Conservation (phyloP, 2,329 filamentous ascomycete genomes). For the Pestalotiopsis sp. region DNA sequence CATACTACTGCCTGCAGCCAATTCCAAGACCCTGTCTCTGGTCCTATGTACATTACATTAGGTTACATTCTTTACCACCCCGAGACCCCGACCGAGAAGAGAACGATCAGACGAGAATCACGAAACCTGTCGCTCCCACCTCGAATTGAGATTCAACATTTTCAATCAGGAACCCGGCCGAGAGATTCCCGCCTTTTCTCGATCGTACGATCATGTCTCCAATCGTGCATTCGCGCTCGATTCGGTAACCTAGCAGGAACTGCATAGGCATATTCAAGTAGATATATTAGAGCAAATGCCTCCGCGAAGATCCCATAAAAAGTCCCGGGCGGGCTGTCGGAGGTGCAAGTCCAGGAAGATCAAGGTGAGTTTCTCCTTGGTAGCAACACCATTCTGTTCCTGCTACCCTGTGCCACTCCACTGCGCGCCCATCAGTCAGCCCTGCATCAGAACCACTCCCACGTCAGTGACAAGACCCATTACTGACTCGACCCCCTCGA, state of each 20-base stretch:
- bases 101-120: neutral
- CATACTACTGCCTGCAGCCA: neutral
- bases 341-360: conserved; percentile 69
- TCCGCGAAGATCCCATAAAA: conserved; percentile 67
- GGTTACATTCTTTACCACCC: neutral
- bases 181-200: neutral
- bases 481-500: neutral
- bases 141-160: neutral
- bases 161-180: neutral
- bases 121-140: neutral
- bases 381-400: neutral
- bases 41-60: neutral
- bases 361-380: conserved; percentile 50
- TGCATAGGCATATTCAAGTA: neutral
- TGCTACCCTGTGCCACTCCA: too few relatives aligned
- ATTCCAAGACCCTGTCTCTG: neutral
- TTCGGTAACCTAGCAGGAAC: conserved; percentile 9
- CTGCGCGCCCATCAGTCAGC: too few relatives aligned
- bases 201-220: conserved; percentile 8
- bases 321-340: conserved; percentile 66
- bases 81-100: neutral
- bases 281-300: conserved; percentile 46
- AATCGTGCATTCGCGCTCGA: neutral
- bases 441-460: too few relatives aligned
- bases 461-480: neutral